These are phyloP conservation scores for Amanita brunnescens DNA, from an alignment of 768 basidiomycete genomes.

Conservation along the genomic window DNA sequence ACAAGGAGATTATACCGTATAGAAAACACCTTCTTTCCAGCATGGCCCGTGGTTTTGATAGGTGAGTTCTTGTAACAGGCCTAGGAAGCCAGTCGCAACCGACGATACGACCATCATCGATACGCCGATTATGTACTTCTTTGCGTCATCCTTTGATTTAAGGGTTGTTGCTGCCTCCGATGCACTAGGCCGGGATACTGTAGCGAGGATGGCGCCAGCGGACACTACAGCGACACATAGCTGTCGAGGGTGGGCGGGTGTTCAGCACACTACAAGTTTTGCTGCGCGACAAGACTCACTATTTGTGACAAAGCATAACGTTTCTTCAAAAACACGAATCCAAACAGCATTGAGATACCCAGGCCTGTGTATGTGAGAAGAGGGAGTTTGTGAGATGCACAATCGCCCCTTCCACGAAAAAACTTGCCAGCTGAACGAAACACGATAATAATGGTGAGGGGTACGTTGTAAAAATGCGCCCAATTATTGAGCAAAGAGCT, in stretches of 20 bases:
- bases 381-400: slow-evolving; percentile 4
- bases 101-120: slow-evolving; percentile 58
- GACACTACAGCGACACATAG: slow-evolving; percentile 60
- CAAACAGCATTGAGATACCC: slow-evolving; percentile 70
- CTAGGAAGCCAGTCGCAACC: slow-evolving; percentile 58
- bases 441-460: slow-evolving; percentile 72
- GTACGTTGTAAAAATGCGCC: slow-evolving; percentile 71
- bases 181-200: slow-evolving; percentile 45
- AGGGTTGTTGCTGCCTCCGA: slow-evolving; percentile 12
- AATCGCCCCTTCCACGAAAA: neutral
- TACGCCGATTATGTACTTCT: slow-evolving; percentile 57
- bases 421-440: slow-evolving; percentile 71
- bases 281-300: slow-evolving; percentile 27
- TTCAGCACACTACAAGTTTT: neutral
- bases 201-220: slow-evolving; percentile 62
- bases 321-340: slow-evolving; percentile 48
- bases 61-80: slow-evolving; percentile 69
- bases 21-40: slow-evolving; percentile 83
- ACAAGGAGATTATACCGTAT: slow-evolving; percentile 41
- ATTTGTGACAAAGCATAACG: slow-evolving; percentile 54
- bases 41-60: slow-evolving; percentile 65
- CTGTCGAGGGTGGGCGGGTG: slow-evolving; percentile 24
- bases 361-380: slow-evolving; percentile 40
- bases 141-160: slow-evolving; percentile 24
- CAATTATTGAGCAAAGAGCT: slow-evolving; percentile 74